Evolutionary conservation across 768 basidiomycete genomes (phyloP).

Genomic region (Mycena vitilis): DNA sequence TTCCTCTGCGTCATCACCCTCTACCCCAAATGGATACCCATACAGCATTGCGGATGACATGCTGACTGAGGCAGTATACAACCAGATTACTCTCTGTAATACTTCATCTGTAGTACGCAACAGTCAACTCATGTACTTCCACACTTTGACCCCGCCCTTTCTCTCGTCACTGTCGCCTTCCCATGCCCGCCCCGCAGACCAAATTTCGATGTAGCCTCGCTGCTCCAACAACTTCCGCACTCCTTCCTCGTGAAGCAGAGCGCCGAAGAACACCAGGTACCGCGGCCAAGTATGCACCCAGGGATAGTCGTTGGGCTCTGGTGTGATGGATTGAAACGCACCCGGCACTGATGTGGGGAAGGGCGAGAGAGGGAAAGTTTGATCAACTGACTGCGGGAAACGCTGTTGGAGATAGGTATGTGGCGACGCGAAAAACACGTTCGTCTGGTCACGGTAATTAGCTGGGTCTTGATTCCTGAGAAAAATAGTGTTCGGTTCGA

Average conservation of each 20-base stretch:
- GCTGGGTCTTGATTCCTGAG: constrained; percentile 61
- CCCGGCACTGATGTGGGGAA: constrained; percentile 65
- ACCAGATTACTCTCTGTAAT: too few relatives aligned
- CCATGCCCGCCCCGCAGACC: constrained; percentile 73
- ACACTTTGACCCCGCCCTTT: constrained; percentile 78
- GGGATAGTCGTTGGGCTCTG: constrained; percentile 46
- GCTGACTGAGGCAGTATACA: too few relatives aligned
- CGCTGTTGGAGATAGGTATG: constrained; percentile 68
- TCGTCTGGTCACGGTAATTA: constrained; percentile 83
- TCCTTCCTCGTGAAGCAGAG: constrained; percentile 67
- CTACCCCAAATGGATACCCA: too few relatives aligned
- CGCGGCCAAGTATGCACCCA: constrained; percentile 87
- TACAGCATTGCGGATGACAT: too few relatives aligned
- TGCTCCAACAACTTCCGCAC: constrained; percentile 59
- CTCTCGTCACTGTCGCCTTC: constrained; percentile 79
- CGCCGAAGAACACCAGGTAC: constrained; percentile 86
- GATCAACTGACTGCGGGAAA: constrained; percentile 75
- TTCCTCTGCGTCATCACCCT: too few relatives aligned
- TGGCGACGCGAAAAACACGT: constrained; percentile 83
- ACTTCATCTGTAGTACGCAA: not conserved
- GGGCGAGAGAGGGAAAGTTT: constrained; percentile 72
- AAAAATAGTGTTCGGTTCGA: constrained; percentile 26
- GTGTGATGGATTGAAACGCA: constrained; percentile 22
- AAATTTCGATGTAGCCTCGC: constrained; percentile 74
- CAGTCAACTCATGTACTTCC: constrained; percentile 57